phyloP scores from a whole-genome alignment of 2,329 filamentous ascomycete species.

The Cylindrodendrum hubeiense region DNA sequence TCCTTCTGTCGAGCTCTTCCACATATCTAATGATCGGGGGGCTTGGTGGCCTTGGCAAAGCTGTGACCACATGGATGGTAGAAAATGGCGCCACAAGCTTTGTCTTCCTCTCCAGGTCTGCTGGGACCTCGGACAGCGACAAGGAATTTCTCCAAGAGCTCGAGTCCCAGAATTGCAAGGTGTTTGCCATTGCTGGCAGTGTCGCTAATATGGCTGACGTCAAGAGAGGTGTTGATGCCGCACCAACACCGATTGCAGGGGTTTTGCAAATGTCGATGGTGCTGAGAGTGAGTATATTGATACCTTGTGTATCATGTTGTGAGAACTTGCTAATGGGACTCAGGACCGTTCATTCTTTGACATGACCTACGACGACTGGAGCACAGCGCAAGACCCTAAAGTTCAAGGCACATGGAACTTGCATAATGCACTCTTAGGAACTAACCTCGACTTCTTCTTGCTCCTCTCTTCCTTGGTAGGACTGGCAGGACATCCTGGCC shows the following conservation, averaged over 20 bases:
- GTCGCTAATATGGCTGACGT: constrained; percentile 47
- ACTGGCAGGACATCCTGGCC: constrained; percentile 48
- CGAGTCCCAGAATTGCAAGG: constrained; percentile 37
- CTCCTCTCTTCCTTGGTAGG: constrained; percentile 49
- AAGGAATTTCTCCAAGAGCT: constrained; percentile 40
- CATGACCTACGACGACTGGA: constrained; percentile 52
- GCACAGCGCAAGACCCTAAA: constrained; percentile 44
- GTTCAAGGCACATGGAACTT: constrained; percentile 52
- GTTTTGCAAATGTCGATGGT: constrained; percentile 21
- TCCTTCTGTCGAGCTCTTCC: neutral
- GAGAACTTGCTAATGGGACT: too few species aligned
- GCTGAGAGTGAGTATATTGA: too few species aligned
- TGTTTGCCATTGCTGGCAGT: constrained; percentile 47
- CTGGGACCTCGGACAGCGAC: constrained; percentile 1
- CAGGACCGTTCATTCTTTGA: constrained; percentile 37
- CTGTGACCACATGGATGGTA: constrained; percentile 37
- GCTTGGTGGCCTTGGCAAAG: constrained; percentile 36
- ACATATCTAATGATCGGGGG: constrained; percentile 39
- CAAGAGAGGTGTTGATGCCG: constrained; percentile 30
- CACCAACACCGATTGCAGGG: constrained; percentile 9
- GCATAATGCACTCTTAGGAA: constrained; percentile 35
- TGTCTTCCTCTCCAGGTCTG: constrained; percentile 28
- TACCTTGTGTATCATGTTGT: too few species aligned
- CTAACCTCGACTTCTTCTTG: constrained; percentile 52
- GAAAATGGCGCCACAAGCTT: constrained; percentile 14